Conservation (phyloP, 768 basidiomycete species). For the Lentinula detonsa region DNA sequence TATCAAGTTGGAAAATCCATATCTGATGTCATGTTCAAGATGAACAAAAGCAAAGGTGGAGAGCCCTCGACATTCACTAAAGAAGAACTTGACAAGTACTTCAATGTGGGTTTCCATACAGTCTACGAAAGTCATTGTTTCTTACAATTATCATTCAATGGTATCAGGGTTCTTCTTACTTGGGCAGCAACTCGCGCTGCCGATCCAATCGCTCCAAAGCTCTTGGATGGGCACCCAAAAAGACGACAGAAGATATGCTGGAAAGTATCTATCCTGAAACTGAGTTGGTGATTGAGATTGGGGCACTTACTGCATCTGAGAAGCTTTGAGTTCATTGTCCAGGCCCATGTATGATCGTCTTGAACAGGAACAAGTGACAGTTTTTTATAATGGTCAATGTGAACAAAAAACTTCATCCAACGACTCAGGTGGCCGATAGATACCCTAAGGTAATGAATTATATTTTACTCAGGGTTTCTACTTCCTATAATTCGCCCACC, state of each 20-base stretch:
- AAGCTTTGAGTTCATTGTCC: background rate
- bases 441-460: no score
- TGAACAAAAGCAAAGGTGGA: constrained; percentile 28
- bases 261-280: constrained; percentile 36
- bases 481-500: constrained; percentile 76
- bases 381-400: no score
- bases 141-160: background rate
- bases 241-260: constrained; percentile 33
- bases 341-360: no score
- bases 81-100: constrained; percentile 39
- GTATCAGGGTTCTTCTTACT: constrained; percentile 22
- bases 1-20: constrained; percentile 36
- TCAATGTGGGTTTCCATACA: constrained; percentile 17
- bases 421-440: no score
- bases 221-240: constrained; percentile 40
- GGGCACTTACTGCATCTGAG: background rate
- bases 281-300: constrained; percentile 15
- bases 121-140: background rate
- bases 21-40: constrained; percentile 28
- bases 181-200: constrained; percentile 36
- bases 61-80: constrained; percentile 41
- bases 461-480: background rate
- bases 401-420: no score
- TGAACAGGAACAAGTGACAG: no score
- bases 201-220: constrained; percentile 26